Base-by-base conservation (phyloP, 108 stramenopile genomes). In the Discostella stelligeroides region DNA sequence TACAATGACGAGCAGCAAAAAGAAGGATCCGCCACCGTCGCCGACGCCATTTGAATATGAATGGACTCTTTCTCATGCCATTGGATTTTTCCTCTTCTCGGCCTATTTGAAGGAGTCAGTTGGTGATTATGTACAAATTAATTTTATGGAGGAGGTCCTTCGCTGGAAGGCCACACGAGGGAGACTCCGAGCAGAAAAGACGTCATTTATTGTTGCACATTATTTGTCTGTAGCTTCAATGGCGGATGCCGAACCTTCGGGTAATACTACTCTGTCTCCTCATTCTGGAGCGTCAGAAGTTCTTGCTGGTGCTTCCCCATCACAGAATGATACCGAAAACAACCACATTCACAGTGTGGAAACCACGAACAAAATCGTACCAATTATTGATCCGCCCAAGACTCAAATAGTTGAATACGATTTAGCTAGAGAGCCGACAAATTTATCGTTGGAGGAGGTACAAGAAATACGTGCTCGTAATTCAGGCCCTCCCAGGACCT, bases 31-130 rank as follows among this genome's bases (percentile, higher is more conserved):
- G 12, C 15, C 7, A 12, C 23, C 23, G 53, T 27, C 53, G n/a
- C 71, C 59, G 15, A 46, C 75, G 48, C 80, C 84, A 12, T 79
- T 85, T 21, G 68, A 65, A 20, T 73, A 72, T 38, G 91, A 89
- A 56, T 92, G 91, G 88, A 73, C 70, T 27, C 42, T 87, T 30
- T 30, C 64, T 18, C 63, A 66, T 11, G 83, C 81, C 10, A 80
- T 92, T 28, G 86, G 91, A 0, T 79, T 89, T 47, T 92, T 86
- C 42, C 58, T 89, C 20, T 92, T 92, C 62, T 85, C 86, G 23
- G 72, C 84, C 1, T 92, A 76, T 73, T 38, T 92, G 50, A 92
- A 92, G 63, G 81, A 85, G 45, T 49, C 60, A 29, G 63, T 66
- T n/a, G 43, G 82, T 24, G 91, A 92, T 62, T 89, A 88, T 48